phyloP scores from a whole-genome alignment of 2,329 filamentous ascomycete species.

The Fusarium sp. region DNA sequence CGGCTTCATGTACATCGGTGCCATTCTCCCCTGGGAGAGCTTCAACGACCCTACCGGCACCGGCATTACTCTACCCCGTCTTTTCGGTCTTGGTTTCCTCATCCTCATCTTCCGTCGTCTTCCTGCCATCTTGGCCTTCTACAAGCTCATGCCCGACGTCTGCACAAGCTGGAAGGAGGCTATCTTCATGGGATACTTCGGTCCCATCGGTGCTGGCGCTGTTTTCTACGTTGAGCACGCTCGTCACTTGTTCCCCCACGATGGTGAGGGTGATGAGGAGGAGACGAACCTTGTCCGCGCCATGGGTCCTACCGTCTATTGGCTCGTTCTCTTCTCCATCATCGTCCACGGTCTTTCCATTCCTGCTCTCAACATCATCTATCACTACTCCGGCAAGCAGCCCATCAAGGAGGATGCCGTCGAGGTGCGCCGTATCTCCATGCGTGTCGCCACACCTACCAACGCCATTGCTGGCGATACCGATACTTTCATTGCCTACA shows the following conservation, averaged over 20 bases:
- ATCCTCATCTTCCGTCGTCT: slow-evolving; percentile 67
- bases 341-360: slow-evolving; percentile 56
- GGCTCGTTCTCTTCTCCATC: slow-evolving; percentile 50
- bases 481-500: slow-evolving; percentile 17
- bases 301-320: slow-evolving; percentile 57
- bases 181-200: slow-evolving; percentile 75
- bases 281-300: slow-evolving; percentile 53
- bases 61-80: slow-evolving; percentile 62
- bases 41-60: slow-evolving; percentile 64
- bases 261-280: slow-evolving; percentile 50
- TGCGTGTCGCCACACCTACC: background rate
- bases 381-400: slow-evolving; percentile 47
- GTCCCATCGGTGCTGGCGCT: slow-evolving; percentile 80
- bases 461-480: background rate
- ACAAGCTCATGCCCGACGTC: slow-evolving; percentile 65
- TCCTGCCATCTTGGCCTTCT: slow-evolving; percentile 65
- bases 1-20: slow-evolving; percentile 70
- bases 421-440: background rate
- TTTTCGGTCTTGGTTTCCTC: slow-evolving; percentile 62
- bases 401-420: slow-evolving; percentile 49
- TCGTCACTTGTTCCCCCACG: slow-evolving; percentile 54
- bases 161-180: slow-evolving; percentile 67
- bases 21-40: slow-evolving; percentile 64
- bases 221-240: slow-evolving; percentile 76
- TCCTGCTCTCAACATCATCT: slow-evolving; percentile 46